Evolutionary conservation across 1,139 yeast species (phyloP).

Genomic region (Suhomyces ambrosiae): DNA sequence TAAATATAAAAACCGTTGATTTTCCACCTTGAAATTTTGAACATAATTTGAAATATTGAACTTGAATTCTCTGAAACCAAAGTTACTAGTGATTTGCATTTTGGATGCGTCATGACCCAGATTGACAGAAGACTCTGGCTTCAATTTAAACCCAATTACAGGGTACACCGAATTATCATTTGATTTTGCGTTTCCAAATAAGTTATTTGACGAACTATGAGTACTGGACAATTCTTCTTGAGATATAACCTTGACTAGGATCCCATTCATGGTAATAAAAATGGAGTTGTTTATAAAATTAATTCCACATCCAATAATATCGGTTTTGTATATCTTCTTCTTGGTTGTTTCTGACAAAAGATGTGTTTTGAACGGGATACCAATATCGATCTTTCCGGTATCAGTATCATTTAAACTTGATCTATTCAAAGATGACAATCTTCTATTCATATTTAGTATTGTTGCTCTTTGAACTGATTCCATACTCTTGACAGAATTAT

Average conservation of each 20-base stretch:
- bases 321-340: conserved; percentile 39
- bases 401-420: conserved; percentile 31
- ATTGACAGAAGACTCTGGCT: conserved; percentile 21
- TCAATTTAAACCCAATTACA: conserved; percentile 43
- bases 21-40: conserved; percentile 38
- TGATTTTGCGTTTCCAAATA: conserved; percentile 21
- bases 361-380: conserved; percentile 37
- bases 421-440: conserved; percentile 37
- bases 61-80: conserved; percentile 68
- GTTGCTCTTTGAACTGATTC: conserved; percentile 37
- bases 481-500: conserved; percentile 39
- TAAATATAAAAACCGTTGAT: conserved; percentile 23
- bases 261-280: conserved; percentile 84
- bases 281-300: conserved; percentile 65
- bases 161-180: conserved; percentile 37
- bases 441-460: conserved; percentile 40
- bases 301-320: conserved; percentile 82
- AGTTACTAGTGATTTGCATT: conserved; percentile 56
- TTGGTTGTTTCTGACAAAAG: conserved; percentile 14
- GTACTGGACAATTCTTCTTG: conserved; percentile 32
- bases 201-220: conserved; percentile 29
- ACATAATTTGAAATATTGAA: conserved; percentile 75
- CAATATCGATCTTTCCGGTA: conserved; percentile 39
- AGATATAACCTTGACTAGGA: conserved; percentile 39
- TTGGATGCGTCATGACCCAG: conserved; percentile 14